A percentile compares a stretch with the other conserved stretches of the same genome.
phyloP scores from a whole-genome alignment of 176 grass and related monocot genomes.

The Cenchrus americanus region DNA sequence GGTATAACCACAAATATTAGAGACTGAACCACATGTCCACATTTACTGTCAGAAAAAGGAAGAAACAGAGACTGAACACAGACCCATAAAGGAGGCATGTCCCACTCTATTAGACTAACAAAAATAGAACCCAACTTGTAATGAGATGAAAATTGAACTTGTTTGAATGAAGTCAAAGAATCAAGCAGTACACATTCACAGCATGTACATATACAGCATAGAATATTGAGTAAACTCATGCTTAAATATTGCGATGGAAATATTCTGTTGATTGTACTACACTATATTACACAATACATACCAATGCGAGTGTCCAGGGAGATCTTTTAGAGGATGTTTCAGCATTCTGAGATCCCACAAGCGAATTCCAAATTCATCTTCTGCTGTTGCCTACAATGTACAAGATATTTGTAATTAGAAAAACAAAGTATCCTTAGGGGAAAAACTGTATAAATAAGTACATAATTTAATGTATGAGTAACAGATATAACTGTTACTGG shows the following conservation, averaged over 20 bases:
- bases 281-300: conserved; percentile 43
- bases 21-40: neutral
- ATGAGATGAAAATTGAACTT: conserved; percentile 15
- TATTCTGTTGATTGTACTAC: conserved; percentile 27
- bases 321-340: conserved; percentile 85
- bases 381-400: conserved; percentile 79
- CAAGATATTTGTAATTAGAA: conserved; percentile 4
- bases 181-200: conserved; percentile 23
- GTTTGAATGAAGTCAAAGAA: conserved; percentile 27
- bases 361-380: conserved; percentile 91
- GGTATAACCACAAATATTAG: conserved; percentile 1
- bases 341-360: conserved; percentile 96
- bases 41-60: neutral
- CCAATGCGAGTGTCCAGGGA: conserved; percentile 94
- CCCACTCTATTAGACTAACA: conserved; percentile 23
- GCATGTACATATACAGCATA: neutral
- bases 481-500: conserved; percentile 24
- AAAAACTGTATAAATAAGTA: conserved; percentile 10
- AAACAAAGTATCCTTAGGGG: neutral
- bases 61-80: neutral
- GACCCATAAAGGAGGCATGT: neutral
- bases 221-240: conserved; percentile 14
- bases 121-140: conserved; percentile 18
- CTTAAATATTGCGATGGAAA: conserved; percentile 22
- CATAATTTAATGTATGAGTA: conserved; percentile 29